phyloP scores from a whole-genome alignment of 441 rosid species.

The Iberis amara region DNA sequence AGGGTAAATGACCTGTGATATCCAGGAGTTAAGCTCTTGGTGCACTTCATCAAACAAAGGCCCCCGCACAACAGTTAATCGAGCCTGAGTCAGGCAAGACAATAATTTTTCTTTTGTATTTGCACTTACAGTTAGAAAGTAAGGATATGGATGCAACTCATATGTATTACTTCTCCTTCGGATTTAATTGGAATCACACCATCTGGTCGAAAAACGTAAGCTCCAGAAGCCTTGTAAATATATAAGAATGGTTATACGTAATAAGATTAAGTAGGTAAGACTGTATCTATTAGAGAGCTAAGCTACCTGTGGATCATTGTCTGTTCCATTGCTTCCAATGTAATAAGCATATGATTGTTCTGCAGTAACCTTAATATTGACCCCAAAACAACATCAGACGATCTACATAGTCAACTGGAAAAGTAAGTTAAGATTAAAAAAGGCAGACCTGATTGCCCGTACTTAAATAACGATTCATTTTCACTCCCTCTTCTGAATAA shows the following conservation, averaged over 20 bases:
- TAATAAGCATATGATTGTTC: slow-evolving; percentile 59
- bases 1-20: slow-evolving; percentile 52
- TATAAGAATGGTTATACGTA: slow-evolving; percentile 1
- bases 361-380: slow-evolving; percentile 38
- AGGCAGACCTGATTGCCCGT: slow-evolving; percentile 38
- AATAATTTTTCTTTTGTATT: slow-evolving; percentile 16
- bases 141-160: slow-evolving; percentile 15
- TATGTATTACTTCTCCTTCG: slow-evolving; percentile 43
- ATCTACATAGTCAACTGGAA: slow-evolving; percentile 7
- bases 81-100: slow-evolving; percentile 37
- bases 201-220: slow-evolving; percentile 73
- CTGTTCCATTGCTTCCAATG: slow-evolving; percentile 56
- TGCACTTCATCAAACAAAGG: slow-evolving; percentile 67
- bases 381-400: slow-evolving; percentile 22
- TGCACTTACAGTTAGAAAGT: slow-evolving; percentile 11
- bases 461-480: slow-evolving; percentile 42
- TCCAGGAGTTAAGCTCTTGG: slow-evolving; percentile 54
- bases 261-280: slow-evolving; percentile 1
- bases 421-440: neutral
- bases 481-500: slow-evolving; percentile 45
- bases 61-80: slow-evolving; percentile 46
- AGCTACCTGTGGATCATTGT: slow-evolving; percentile 62
- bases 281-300: slow-evolving; percentile 20
- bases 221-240: slow-evolving; percentile 62
- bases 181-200: slow-evolving; percentile 38